Base-by-base conservation (phyloP, 2,329 filamentous ascomycete genomes). In the Aspergillus novoparasiticus region DNA sequence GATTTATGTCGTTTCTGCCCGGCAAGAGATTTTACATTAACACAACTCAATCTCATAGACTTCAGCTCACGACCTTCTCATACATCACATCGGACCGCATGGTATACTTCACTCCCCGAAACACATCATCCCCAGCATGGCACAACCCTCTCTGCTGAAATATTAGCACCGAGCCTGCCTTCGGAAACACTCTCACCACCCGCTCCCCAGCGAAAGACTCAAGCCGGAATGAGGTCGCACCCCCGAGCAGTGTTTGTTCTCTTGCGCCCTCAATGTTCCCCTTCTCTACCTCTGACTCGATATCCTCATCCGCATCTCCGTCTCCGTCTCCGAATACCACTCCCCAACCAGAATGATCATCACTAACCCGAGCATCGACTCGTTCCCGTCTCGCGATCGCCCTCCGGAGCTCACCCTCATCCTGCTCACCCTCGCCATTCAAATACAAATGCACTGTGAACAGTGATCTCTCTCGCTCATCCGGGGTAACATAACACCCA, bases 401-500 rank as follows among this genome's bases (percentile, higher is more conserved):
- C 10, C 63, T 58, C 39, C 50, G 36, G 39, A 76, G 41, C 59
- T 72, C 70, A 8, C 64, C 58, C 53, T 73, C 50, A 64, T 75
- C 70, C 54, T 78, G 73, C 53, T 75, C 71, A 2, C 73, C 74
- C 4, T 77, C 73, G 30, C 83, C 81, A 64, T 82, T 85, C 53
- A 86, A 75, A 67, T 87, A 87, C 14, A 87, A 67, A 64, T 87
- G 85, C 36, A 87, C 70, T 0, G 85, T 87, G 66, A 82, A 84
- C 58, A 82, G 82, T 0, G 83, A 84, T 14, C 76, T 71, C 71
- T 86, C 81, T n/a, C 73, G 79, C 5, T 80, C 78, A 59, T 86
- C 83, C 0, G 83, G 81, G 19, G 86, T 88, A 57, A 81, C 79
- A 69, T 90, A 94, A 0, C 80, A 70, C 0, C 86, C 87, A 71